Conservation (phyloP, 805 yeast genomes). For the Suhomyces kilbournensis region DNA sequence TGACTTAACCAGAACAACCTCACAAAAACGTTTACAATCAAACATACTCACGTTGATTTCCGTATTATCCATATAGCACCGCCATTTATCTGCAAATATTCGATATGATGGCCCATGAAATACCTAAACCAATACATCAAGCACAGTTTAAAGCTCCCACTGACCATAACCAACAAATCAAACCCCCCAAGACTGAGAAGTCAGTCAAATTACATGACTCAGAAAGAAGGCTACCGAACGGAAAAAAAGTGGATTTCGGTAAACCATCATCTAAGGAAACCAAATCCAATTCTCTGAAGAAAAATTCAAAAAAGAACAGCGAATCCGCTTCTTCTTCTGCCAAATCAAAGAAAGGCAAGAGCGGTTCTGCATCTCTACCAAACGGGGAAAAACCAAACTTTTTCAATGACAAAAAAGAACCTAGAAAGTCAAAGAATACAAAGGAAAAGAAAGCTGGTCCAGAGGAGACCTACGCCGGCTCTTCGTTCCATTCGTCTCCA, state of each 20-base stretch:
- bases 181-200: constrained; percentile 1
- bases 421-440: neutral
- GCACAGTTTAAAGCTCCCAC: constrained; percentile 2
- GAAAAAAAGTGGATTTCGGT: constrained; percentile 31
- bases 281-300: neutral
- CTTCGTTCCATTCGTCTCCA: constrained; percentile 56
- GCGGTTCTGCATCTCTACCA: constrained; percentile 19
- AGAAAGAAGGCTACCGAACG: constrained; percentile 27
- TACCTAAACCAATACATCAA: constrained; percentile 26
- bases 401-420: constrained; percentile 8
- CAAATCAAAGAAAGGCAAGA: neutral
- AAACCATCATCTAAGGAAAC: constrained; percentile 10
- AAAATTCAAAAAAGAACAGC: constrained; percentile 2
- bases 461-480: constrained; percentile 50
- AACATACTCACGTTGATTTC: constrained; percentile 1
- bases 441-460: constrained; percentile 6
- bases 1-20: neutral
- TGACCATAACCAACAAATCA: neutral
- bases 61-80: neutral
- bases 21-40: neutral
- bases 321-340: constrained; percentile 1
- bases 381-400: constrained; percentile 31
- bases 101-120: constrained; percentile 34
- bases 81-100: neutral
- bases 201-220: constrained; percentile 3